Conservation (phyloP, 257 asterid species). For the Echium plantagineum region DNA sequence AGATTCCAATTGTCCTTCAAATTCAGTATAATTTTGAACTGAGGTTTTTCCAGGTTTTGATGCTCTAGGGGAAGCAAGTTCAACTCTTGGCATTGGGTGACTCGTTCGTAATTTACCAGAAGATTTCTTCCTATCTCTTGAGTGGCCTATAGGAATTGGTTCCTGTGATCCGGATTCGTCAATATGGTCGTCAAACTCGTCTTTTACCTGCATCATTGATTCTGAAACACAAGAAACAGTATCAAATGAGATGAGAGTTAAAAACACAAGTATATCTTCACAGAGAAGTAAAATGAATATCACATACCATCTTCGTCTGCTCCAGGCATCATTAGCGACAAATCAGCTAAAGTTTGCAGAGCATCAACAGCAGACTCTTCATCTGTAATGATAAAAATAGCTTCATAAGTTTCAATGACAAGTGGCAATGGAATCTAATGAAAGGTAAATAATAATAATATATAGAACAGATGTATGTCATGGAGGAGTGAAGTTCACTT, state of each 20-base stretch:
- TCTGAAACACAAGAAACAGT: constrained; percentile 18
- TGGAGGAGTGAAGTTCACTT: background rate
- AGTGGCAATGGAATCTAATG: background rate
- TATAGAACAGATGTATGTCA: background rate
- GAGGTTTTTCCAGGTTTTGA: constrained; percentile 47
- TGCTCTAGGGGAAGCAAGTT: constrained; percentile 34
- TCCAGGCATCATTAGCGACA: constrained; percentile 65
- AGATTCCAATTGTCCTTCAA: constrained; percentile 42
- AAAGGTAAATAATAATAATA: too few relatives aligned
- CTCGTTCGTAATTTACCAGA: constrained; percentile 38
- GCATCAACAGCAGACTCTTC: constrained; percentile 69
- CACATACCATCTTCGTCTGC: constrained; percentile 66
- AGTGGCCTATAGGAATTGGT: constrained; percentile 26
- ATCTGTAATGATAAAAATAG: too few relatives aligned
- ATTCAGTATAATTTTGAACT: constrained; percentile 25
- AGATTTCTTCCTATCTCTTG: constrained; percentile 37
- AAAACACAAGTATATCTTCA: background rate
- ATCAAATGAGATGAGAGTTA: background rate
- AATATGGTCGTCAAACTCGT: constrained; percentile 34
- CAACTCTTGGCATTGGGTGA: constrained; percentile 31
- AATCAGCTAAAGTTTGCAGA: constrained; percentile 73
- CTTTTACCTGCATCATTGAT: constrained; percentile 25
- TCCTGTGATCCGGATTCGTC: constrained; percentile 52
- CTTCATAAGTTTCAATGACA: constrained; percentile 31
- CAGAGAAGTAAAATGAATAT: constrained; percentile 1